Base-by-base conservation (phyloP, 306 rosid species). In the Acacia melanoxylon region DNA sequence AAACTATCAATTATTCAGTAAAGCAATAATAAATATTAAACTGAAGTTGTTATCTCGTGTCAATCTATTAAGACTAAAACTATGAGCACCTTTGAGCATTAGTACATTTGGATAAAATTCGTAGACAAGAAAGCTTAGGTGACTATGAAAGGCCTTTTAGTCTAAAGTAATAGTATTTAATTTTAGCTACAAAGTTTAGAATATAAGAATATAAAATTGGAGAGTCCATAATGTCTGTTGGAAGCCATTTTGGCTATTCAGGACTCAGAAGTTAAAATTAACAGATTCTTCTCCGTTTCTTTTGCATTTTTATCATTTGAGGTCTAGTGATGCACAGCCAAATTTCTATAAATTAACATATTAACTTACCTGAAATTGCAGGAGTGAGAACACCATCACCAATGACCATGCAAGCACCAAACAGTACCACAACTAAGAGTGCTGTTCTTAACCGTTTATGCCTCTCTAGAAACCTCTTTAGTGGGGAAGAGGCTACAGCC, bases 351-450 rank as follows among this genome's bases (percentile, higher is more conserved):
- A 42, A 48, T 72, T 9, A 7, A n/a, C 58, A 76, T 76, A 54
- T 68, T 3, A 68, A 42, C 87, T 62, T 72, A 89, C 98, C 94
- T 80, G 94, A 93, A 76, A 91, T 91, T 79, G 97, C 93, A 3
- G 97, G 97, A 85, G 98, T 90, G 51, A 93, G 93, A 75, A 93
- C 93, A 16, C 97, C 98, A 77, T 93, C 98, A 20, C 98, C 98
- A 74, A 93, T 90, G 86, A 93, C 94, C 98, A 93, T 93, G 87
- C 91, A 90, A 78, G 94, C 91, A 68, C 93, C 94, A 76, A 93
- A 87, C 71, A 93, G 80, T 41, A 90, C 97, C 65, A 91, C 92
- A 78, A 91, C 78, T 35, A 93, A 87, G 24, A 93, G 88, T 78
- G 87, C 91, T 3, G 92, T 89, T 65, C 93, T 83, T 16, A 84